phyloP scores from a whole-genome alignment of 352 stramenopile species.

The Phytophthora sojae region DNA sequence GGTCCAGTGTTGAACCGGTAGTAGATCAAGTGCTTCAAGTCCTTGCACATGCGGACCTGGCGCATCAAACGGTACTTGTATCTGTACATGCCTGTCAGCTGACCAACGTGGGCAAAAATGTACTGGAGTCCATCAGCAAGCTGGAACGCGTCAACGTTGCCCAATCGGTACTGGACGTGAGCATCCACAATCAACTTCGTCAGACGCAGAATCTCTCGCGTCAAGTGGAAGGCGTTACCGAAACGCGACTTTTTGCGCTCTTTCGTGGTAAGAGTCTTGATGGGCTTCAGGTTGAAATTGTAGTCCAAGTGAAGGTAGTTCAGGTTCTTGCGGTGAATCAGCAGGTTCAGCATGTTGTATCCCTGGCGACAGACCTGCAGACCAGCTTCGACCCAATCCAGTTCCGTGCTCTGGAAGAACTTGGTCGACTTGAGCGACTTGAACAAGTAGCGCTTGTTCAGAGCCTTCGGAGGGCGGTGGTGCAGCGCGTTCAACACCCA shows the following conservation, averaged over 20 bases:
- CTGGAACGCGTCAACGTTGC: constrained; percentile 99
- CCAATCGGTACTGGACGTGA: constrained; percentile 99
- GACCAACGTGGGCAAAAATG: constrained; percentile 99
- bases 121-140: constrained; percentile 99
- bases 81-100: constrained; percentile 99
- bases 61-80: constrained; percentile 99
- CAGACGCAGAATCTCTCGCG: constrained; percentile 98
- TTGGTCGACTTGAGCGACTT: constrained; percentile 99
- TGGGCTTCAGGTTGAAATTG: constrained; percentile 99
- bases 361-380: constrained; percentile 98
- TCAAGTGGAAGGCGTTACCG: constrained; percentile 96
- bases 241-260: constrained; percentile 99
- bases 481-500: constrained; percentile 99
- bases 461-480: constrained; percentile 91
- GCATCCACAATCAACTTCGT: constrained; percentile 99
- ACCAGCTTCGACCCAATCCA: constrained; percentile 99
- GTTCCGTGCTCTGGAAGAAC: constrained; percentile 99
- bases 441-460: constrained; percentile 99
- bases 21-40: constrained; percentile 99
- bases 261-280: constrained; percentile 99
- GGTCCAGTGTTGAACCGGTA: constrained; percentile 99
- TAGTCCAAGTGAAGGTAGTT: constrained; percentile 99
- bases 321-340: constrained; percentile 99
- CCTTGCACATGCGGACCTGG: constrained; percentile 99
- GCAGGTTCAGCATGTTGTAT: constrained; percentile 99